A percentile compares a stretch with the other conserved stretches of the same genome.
These are phyloP conservation scores for Ilyonectria mors-panacis DNA, from an alignment of 2,329 filamentous ascomycete genomes.

Conservation along the genomic window DNA sequence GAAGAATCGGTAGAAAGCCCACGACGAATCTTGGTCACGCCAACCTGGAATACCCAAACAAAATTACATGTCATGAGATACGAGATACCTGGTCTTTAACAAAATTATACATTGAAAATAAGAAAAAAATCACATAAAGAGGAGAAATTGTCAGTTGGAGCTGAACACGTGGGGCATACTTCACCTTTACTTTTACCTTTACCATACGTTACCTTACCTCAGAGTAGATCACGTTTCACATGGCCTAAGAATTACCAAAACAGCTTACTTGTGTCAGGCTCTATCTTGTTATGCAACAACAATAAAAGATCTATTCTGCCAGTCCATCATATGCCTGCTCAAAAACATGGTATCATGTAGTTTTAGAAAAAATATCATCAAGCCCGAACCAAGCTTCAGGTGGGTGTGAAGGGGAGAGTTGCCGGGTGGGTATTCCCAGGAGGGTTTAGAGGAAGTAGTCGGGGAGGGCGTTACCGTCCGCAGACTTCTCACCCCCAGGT, in stretches of 20 bases:
- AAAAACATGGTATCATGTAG: slow-evolving; percentile 47
- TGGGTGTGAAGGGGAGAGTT: slow-evolving; percentile 14
- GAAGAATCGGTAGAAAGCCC: slow-evolving; percentile 84
- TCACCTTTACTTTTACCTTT: slow-evolving; percentile 24
- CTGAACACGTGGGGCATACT: slow-evolving; percentile 35
- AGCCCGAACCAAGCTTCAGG: slow-evolving; percentile 31
- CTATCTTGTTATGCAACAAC: slow-evolving; percentile 46
- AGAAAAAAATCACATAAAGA: slow-evolving; percentile 34
- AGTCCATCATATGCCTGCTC: slow-evolving; percentile 33
- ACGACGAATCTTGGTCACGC: slow-evolving; percentile 10
- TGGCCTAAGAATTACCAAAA: slow-evolving; percentile 33
- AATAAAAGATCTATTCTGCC: slow-evolving; percentile 33
- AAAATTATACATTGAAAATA: slow-evolving; percentile 7
- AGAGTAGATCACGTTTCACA: slow-evolving; percentile 32
- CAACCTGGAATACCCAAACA: slow-evolving; percentile 34
- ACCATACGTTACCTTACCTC: slow-evolving; percentile 28
- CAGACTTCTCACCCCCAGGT: slow-evolving; percentile 79
- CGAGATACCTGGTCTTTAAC: slow-evolving; percentile 48
- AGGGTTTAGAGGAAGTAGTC: slow-evolving; percentile 77
- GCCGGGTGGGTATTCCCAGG: slow-evolving; percentile 9
- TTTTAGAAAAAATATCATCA: slow-evolving; percentile 37
- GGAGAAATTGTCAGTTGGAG: slow-evolving; percentile 28
- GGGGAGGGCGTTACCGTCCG: slow-evolving; percentile 74
- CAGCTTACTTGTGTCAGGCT: slow-evolving; percentile 40
- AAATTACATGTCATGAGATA: slow-evolving; percentile 47